Evolutionary conservation across 371 early-diverging fungal genomes (phyloP), one percentile per base, ranked within the genome.

Genomic region (Saksenaea oblongispora): DNA sequence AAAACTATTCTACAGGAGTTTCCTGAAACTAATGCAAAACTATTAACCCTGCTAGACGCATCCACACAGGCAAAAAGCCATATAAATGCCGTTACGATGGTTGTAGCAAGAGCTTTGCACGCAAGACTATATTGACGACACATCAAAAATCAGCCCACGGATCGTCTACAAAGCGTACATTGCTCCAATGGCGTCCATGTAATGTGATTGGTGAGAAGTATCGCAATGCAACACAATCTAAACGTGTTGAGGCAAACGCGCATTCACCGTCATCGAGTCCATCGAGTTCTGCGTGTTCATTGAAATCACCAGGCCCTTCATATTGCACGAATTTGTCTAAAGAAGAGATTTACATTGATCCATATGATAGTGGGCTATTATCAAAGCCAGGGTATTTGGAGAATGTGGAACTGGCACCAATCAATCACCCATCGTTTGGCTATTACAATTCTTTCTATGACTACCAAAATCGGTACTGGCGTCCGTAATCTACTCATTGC

Each of bases 11-110:
- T 11, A 15, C 35, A 13, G 31, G 11, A 22, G 27, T 15, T 3
- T 51, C 34, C 17, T 5, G 15, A 57, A 26, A 57, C 18, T 18
- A 24, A 27, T 10, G 3, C 54, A 26, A 8, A 24, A 11, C 24
- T 18, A 35, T 8, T 10, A 10, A 24, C 24, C 15, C 18, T 28
- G 14, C 28, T 35, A 51, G 75, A 34, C 84, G 87, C 54, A 86
- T 86, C 62, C 89, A 89, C 54, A 83, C 87, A 2, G 88, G 89
- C 14, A 86, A 84, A 72, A 72, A 85, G 56, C 87, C 89, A 7
- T 88, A 87, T 63, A 82, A 83, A 59, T 85, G 86, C 62, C 59
- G 63, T 11, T 59, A 78, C 51, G 80, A 78, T n/a, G 80, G 74
- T n/a, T 85, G 86, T 58, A 77, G 74, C 39, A 85, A 84, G 57